Evolutionary conservation across 1,284 basidiomycete species (phyloP), one percentile per base, ranked within the genome.

Genomic region (Volvariella surrecta): DNA sequence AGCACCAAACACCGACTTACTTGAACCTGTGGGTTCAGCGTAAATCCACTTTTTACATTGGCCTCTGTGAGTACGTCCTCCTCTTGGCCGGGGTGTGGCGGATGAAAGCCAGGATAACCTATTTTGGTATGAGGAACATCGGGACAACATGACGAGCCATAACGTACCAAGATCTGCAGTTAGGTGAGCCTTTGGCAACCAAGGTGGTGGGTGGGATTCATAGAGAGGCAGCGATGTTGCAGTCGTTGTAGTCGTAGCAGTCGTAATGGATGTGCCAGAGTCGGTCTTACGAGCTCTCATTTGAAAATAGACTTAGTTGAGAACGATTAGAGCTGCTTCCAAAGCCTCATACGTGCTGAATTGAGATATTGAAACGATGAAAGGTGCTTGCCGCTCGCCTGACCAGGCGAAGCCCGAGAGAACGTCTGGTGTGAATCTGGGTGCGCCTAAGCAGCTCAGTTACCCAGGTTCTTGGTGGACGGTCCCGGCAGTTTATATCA

Each of bases 51-150:
- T 65, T 87, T 88, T 46, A 97, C 79, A 52, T 84, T 85, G 0
- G 61, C 56, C 46, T 89, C 82, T 0, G 87, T 84, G 44, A 96
- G 67, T 3, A 80, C 63, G 56, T 96, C 92, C 61, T 96, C 94
- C 20, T 87, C 81, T 60, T 94, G 89, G 4, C 79, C 77, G 13
- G 87, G 79, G 43, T 78, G 71, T 2, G 91, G 87, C 32, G 92
- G 91, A 58, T 87, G 80, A 58, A 92, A 92, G 28, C 91, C 89
- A 41, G 82, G 77, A 57, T 84, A 93, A 11, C 91, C 89, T 92
- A 45, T 9, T 40, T 8, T 24, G 43, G 28, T 7, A 39, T 35
- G 34, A 31, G 40, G 24, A n/a, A 46, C 47, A 48, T 19, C 39
- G 2, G 11, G 4, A 28, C 4, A 32, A 44, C 18, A 39, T 22